phyloP scores from a whole-genome alignment of 129 eudicot species.

The Solidago caesia region DNA sequence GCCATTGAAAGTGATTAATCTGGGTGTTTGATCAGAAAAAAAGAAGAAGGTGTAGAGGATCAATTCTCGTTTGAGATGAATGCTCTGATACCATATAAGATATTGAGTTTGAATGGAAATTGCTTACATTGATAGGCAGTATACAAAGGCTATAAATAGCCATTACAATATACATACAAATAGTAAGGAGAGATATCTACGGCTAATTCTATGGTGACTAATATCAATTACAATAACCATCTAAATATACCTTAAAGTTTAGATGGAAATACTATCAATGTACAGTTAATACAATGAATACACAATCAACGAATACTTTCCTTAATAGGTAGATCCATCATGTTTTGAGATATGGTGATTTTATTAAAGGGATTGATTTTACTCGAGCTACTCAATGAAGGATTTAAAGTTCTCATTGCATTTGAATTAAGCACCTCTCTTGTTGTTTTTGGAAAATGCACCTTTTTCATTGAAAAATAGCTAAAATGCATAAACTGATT shows the following conservation, averaged over 20 bases:
- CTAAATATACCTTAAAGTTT: neutral
- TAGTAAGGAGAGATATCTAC: neutral
- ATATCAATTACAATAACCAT: conserved; percentile 4
- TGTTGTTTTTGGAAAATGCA: too few species aligned
- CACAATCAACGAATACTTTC: neutral
- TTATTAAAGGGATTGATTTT: neutral
- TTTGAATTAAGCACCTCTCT: too few species aligned
- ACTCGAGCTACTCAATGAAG: neutral
- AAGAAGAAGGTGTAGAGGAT: conserved; percentile 12
- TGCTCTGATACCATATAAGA: neutral
- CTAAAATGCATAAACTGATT: too few species aligned
- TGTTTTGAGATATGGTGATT: neutral
- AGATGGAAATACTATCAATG: conserved; percentile 15
- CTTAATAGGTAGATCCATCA: neutral
- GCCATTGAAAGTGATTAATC: neutral
- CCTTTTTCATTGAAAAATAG: too few species aligned
- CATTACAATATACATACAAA: too few species aligned
- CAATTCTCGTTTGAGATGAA: conserved; percentile 18
- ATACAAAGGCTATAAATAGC: too few species aligned
- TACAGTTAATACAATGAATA: conserved; percentile 17
- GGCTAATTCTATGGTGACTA: conserved; percentile 11
- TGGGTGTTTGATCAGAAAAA: neutral
- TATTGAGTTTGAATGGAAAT: too few species aligned
- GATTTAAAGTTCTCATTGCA: too few species aligned
- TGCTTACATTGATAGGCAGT: too few species aligned